Evolutionary conservation across 352 stramenopile species (phyloP).

Genomic region (Globisporangium emineosum): DNA sequence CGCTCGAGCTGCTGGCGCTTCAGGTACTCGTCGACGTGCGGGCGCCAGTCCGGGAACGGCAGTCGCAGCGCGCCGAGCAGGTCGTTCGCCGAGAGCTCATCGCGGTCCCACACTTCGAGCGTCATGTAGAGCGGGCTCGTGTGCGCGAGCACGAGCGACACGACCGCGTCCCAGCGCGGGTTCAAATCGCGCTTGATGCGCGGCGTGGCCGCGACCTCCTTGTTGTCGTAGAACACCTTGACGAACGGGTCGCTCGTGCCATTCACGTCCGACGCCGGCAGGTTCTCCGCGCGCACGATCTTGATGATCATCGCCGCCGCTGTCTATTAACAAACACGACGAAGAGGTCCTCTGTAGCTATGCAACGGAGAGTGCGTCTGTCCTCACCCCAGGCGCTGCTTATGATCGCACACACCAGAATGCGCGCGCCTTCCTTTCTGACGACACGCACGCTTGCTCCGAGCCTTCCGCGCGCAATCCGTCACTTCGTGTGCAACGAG

Average conservation of each 20-base stretch:
- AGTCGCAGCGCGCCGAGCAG: constrained; percentile 65
- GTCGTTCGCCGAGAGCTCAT: constrained; percentile 68
- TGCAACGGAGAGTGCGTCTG: neutral
- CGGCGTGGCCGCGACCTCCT: constrained; percentile 67
- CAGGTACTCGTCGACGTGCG: constrained; percentile 43
- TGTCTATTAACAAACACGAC: neutral
- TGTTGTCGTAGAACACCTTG: constrained; percentile 67
- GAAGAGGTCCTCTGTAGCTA: neutral
- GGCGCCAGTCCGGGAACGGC: constrained; percentile 66
- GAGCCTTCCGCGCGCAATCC: neutral
- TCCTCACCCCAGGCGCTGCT: too few species aligned
- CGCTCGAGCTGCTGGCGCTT: constrained; percentile 28
- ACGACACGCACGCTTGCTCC: neutral
- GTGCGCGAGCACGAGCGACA: constrained; percentile 54
- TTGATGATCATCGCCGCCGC: constrained; percentile 32
- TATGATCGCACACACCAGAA: neutral
- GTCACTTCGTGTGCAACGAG: neutral
- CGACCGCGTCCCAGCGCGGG: constrained; percentile 68
- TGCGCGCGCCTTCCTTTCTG: neutral
- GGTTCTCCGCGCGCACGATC: constrained; percentile 72
- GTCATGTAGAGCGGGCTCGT: constrained; percentile 58
- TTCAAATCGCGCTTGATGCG: constrained; percentile 69
- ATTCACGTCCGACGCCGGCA: constrained; percentile 56
- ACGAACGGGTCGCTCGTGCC: constrained; percentile 78
- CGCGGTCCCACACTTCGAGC: constrained; percentile 73